Conservation (phyloP, 2,329 filamentous ascomycete genomes). For the Penicillium freii region DNA sequence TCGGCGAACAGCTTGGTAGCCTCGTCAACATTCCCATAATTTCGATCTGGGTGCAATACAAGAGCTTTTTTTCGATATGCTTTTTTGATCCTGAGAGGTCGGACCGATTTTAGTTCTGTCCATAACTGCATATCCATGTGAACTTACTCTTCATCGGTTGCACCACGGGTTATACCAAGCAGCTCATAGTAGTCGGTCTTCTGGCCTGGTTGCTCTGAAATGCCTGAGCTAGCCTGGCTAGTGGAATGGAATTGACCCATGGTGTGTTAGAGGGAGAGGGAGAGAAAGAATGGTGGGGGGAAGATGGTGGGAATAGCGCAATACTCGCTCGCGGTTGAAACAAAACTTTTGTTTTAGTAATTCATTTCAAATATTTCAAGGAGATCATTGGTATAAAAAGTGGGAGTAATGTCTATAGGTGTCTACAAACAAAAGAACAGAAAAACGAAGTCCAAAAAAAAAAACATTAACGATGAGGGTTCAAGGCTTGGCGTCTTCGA, state of each 20-base stretch:
- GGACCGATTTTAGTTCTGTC: slow-evolving; percentile 1
- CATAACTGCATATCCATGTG: neutral
- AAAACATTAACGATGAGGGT: neutral
- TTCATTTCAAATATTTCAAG: neutral
- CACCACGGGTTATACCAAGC: slow-evolving; percentile 68
- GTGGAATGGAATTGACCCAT: slow-evolving; percentile 50
- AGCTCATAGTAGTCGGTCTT: slow-evolving; percentile 67
- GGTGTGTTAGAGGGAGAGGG: neutral
- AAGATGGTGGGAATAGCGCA: neutral
- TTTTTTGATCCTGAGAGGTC: slow-evolving; percentile 71
- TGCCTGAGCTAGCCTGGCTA: slow-evolving; percentile 21
- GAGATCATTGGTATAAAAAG: neutral
- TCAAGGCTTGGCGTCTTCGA: neutral
- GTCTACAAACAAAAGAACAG: neutral
- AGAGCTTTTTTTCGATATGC: slow-evolving; percentile 88
- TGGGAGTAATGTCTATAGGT: neutral
- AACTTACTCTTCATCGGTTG: slow-evolving; percentile 75
- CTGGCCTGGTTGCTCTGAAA: slow-evolving; percentile 20
- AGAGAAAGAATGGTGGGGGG: neutral
- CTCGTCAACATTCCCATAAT: slow-evolving; percentile 78
- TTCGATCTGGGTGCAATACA: slow-evolving; percentile 92
- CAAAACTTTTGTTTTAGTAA: neutral
- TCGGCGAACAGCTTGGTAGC: slow-evolving; percentile 87
- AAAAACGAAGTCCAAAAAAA: neutral
- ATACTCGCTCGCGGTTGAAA: neutral